These are phyloP conservation scores for Leonotis leonurus DNA, from an alignment of 257 asterid species.

Conservation along the genomic window DNA sequence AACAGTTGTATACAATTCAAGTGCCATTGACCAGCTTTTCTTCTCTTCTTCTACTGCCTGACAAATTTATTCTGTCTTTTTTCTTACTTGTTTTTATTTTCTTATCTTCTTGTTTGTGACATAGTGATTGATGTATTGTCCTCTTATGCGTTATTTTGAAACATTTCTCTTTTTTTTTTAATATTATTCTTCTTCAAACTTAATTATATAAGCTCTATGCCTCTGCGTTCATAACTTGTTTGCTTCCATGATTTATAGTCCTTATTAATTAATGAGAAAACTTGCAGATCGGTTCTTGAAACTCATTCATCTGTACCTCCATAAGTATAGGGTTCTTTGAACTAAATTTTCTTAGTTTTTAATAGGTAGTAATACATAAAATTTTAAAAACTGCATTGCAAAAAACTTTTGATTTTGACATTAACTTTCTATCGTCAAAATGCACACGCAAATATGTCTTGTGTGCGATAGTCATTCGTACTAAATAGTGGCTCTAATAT, in stretches of 20 bases:
- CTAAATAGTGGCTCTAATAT: too few relatives aligned
- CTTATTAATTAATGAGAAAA: not conserved
- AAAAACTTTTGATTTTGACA: too few relatives aligned
- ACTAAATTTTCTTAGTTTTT: not conserved
- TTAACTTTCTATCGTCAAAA: too few relatives aligned
- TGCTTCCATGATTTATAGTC: not conserved
- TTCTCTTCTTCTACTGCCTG: slow-evolving; percentile 11
- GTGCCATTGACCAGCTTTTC: slow-evolving; percentile 22
- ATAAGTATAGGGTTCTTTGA: not conserved
- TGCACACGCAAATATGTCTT: too few relatives aligned
- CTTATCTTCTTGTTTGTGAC: slow-evolving; percentile 1
- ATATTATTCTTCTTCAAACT: not conserved
- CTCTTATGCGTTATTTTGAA: not conserved
- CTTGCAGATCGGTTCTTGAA: not conserved
- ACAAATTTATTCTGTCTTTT: slow-evolving; percentile 7
- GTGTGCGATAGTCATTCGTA: too few relatives aligned
- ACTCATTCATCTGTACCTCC: not conserved
- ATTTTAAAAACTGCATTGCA: too few relatives aligned
- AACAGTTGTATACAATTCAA: not conserved
- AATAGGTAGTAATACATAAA: too few relatives aligned
- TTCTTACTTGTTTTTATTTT: not conserved
- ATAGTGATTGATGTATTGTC: not conserved
- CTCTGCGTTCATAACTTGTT: too few relatives aligned
- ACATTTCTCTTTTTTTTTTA: not conserved
- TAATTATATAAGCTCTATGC: too few relatives aligned